Conservation (phyloP, 306 rosid genomes). For the Quercus aquifolioides region DNA sequence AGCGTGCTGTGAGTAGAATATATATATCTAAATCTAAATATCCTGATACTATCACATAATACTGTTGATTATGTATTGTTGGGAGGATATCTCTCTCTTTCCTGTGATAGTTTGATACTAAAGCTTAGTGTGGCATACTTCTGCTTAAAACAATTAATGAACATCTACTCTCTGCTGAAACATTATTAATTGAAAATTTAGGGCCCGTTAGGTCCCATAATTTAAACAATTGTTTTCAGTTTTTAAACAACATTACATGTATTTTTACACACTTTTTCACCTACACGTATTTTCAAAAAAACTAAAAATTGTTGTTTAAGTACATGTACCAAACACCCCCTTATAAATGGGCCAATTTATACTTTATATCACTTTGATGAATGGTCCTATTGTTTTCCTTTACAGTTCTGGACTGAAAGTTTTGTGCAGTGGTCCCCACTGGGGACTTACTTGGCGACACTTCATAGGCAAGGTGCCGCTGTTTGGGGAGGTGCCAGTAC, state of each 20-base stretch:
- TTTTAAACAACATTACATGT: too few species aligned
- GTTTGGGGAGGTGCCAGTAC: slow-evolving; percentile 89
- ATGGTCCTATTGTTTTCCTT: slow-evolving; percentile 14
- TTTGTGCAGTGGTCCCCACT: slow-evolving; percentile 88
- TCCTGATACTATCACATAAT: not conserved
- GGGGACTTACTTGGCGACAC: slow-evolving; percentile 85
- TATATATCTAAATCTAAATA: not conserved
- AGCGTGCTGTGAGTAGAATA: slow-evolving; percentile 59
- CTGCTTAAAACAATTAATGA: not conserved
- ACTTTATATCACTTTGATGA: not conserved
- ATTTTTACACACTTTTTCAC: too few species aligned
- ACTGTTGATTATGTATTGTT: not conserved
- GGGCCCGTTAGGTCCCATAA: too few species aligned
- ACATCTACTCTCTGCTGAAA: not conserved
- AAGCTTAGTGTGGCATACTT: not conserved
- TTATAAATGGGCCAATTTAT: not conserved
- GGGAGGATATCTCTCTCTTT: not conserved
- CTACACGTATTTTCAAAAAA: too few species aligned
- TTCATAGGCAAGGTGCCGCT: slow-evolving; percentile 86
- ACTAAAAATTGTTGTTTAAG: too few species aligned
- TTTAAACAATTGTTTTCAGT: too few species aligned
- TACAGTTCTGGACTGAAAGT: slow-evolving; percentile 90
- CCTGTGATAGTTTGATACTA: not conserved
- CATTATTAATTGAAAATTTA: not conserved
- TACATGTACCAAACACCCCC: too few species aligned